Evolutionary conservation across 768 basidiomycete genomes (phyloP).

Genomic region (Tephrocybe sp.): DNA sequence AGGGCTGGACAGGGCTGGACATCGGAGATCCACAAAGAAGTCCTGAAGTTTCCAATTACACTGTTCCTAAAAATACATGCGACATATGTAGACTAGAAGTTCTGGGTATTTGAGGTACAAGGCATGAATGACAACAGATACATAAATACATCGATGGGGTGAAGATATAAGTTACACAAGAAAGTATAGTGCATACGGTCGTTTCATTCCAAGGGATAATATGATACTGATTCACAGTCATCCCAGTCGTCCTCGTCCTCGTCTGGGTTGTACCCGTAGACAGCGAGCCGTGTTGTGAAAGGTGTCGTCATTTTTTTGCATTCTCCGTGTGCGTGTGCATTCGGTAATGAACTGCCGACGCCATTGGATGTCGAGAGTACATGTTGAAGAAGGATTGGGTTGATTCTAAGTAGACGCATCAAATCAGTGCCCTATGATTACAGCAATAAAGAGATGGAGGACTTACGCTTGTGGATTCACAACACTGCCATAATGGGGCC

Average conservation of each 20-base stretch:
- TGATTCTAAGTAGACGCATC: slow-evolving; percentile 11
- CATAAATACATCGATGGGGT: background rate
- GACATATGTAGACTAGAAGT: background rate
- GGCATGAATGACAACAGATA: background rate
- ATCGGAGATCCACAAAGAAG: too few relatives aligned
- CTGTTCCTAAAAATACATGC: slow-evolving; percentile 9
- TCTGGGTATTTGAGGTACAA: background rate
- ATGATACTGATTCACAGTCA: slow-evolving; percentile 3
- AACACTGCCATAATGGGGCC: slow-evolving; percentile 23
- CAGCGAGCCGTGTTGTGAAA: slow-evolving; percentile 15
- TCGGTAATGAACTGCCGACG: background rate
- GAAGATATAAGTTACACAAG: background rate
- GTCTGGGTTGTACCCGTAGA: slow-evolving; percentile 19
- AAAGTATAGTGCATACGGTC: background rate
- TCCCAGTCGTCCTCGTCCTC: slow-evolving; percentile 15
- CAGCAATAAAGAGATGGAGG: background rate
- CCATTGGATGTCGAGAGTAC: slow-evolving; percentile 10
- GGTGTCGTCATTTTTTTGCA: slow-evolving; percentile 16
- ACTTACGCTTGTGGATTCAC: slow-evolving; percentile 21
- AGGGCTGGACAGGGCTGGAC: too few relatives aligned
- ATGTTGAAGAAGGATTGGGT: slow-evolving; percentile 18
- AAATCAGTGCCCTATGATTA: too few relatives aligned
- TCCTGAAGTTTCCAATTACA: background rate
- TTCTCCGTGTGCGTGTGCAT: slow-evolving; percentile 3
- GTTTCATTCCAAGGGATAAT: too few relatives aligned